Percentiles rank a stretch among this genome's conserved stretches.
Evolutionary conservation across 2,329 filamentous ascomycete genomes (phyloP).

Genomic region (Botryotinia convoluta): DNA sequence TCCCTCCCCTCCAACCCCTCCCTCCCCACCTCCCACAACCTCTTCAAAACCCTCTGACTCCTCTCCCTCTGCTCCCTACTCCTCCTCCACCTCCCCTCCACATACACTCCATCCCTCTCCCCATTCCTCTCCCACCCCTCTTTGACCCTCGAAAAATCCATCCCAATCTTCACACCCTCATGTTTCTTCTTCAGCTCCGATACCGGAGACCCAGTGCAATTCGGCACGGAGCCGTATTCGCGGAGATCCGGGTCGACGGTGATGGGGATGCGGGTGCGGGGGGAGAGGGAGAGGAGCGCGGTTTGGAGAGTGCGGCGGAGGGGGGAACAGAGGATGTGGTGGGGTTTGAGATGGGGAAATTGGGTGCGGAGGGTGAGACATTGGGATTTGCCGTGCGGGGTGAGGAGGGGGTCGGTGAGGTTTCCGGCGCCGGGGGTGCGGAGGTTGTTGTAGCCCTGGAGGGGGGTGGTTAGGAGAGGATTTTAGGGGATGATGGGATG

Average conservation of each 20-base stretch:
- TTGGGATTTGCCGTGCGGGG: background rate
- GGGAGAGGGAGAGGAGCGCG: fast-evolving
- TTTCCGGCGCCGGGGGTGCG: background rate
- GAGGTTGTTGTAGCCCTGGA: background rate
- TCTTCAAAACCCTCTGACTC: background rate
- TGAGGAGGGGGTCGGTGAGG: background rate
- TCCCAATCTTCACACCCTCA: background rate
- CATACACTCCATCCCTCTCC: background rate
- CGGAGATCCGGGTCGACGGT: background rate
- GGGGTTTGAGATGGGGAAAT: background rate
- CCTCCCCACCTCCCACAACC: background rate
- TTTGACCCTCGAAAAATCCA: background rate
- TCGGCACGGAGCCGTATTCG: background rate
- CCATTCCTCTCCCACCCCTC: background rate
- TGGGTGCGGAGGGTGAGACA: background rate
- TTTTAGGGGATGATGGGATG: background rate
- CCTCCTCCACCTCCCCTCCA: background rate
- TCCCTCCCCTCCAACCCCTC: background rate
- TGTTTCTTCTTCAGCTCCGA: background rate
- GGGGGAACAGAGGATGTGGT: background rate
- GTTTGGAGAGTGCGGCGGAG: background rate
- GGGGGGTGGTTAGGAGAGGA: background rate
- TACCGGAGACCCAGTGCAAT: background rate
- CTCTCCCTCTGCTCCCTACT: background rate
- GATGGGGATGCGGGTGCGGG: background rate